Evolutionary conservation across 805 yeast species (phyloP), one percentile per base, ranked within the genome.

Genomic region (Torulaspora delbrueckii): DNA sequence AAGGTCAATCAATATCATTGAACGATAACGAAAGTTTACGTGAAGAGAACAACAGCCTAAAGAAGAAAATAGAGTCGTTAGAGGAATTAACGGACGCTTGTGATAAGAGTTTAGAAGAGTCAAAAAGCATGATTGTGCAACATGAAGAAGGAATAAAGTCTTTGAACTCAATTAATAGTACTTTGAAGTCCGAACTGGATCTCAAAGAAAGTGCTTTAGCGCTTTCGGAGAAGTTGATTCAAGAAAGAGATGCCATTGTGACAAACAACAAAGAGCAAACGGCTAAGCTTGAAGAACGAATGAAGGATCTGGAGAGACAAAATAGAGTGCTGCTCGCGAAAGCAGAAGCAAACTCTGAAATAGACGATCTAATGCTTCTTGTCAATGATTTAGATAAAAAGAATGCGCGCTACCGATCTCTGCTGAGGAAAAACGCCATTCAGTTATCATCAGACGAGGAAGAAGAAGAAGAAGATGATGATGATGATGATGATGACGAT

Each of bases 331-430:
- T 40, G 36, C 46, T 50, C 14, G 9, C 16, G 2, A 47, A 51
- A 13, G 40, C 44, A 3, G 51, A 51, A 5, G 58, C 56, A 28
- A 48, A 50, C 41, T 42, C 63, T 25, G 62, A 63, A 50, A 18
- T 56, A 36, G 96, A 88, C 55, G 95, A 86, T 51, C 63, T 88
- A 56, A 76, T 88, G 80, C 65, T 87, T 19, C 68, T 89, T 14
- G 79, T 89, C 62, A 77, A 84, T 14, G 95, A 86, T 37, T 68
- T 87, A 54, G 95, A 88, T 48, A 88, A 83, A 40, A 78, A 76
- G 52, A 79, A 79, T 46, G 68, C 72, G 25, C 71, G 71, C 50
- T 82, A 86, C 60, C 82, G 82, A 57, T 56, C 63, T 5, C 72
- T 69, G 47, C 70, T 84, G 31, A 71, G 69, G 46, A 68, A 60